These are phyloP conservation scores for Hypoxylon rubiginosum DNA, from an alignment of 2,329 filamentous ascomycete species.

Conservation along the genomic window DNA sequence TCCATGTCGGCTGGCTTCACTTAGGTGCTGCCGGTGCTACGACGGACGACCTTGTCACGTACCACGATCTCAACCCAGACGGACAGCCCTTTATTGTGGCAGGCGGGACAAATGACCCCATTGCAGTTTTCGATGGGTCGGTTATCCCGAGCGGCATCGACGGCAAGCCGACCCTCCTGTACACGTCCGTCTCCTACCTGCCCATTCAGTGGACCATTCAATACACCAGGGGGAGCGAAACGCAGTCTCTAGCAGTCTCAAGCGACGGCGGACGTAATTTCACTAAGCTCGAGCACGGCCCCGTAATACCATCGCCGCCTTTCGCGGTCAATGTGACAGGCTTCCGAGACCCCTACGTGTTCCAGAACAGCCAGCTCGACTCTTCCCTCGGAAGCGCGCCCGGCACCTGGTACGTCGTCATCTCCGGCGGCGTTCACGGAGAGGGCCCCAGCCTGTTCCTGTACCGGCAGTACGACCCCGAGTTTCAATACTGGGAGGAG, in stretches of 20 bases:
- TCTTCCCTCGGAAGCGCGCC: constrained; percentile 50
- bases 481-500: constrained; percentile 54
- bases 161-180: constrained; percentile 59
- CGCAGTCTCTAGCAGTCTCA: constrained; percentile 59
- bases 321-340: constrained; percentile 58
- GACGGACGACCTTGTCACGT: constrained; percentile 58
- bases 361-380: constrained; percentile 56
- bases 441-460: constrained; percentile 56
- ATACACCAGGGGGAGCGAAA: constrained; percentile 61
- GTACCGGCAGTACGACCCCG: constrained; percentile 55
- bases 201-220: constrained; percentile 62
- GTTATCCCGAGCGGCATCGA: constrained; percentile 60
- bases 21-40: constrained; percentile 54
- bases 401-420: constrained; percentile 56
- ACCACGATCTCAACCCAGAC: constrained; percentile 54
- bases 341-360: constrained; percentile 59
- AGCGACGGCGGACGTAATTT: constrained; percentile 54
- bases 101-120: constrained; percentile 53
- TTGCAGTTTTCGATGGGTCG: constrained; percentile 61
- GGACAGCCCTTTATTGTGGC: constrained; percentile 54
- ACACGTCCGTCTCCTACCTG: constrained; percentile 59
- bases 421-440: constrained; percentile 57
- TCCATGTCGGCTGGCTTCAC: constrained; percentile 61
- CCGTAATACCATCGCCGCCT: constrained; percentile 56
- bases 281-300: constrained; percentile 55